Percentiles rank a stretch among this genome's conserved stretches.
Evolutionary conservation across 441 rosid genomes (phyloP).

Genomic region (Mallotus repandus): DNA sequence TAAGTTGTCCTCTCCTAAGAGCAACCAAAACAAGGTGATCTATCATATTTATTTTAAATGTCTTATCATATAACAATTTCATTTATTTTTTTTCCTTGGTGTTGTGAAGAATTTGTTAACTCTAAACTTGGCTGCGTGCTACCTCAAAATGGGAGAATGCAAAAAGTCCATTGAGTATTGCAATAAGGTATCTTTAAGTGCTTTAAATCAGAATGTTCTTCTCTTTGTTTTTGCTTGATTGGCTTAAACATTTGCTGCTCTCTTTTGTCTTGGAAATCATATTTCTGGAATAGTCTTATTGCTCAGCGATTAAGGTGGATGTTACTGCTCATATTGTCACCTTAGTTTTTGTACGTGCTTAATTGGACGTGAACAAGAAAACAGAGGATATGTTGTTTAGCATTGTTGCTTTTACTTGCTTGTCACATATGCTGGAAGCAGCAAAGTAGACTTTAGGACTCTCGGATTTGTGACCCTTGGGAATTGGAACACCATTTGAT

Average conservation of each 20-base stretch:
- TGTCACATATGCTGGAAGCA: neutral
- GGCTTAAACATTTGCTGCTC: neutral
- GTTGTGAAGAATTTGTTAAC: conserved; percentile 64
- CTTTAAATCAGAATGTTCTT: neutral
- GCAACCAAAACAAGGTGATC: neutral
- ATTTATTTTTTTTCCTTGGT: conserved; percentile 12
- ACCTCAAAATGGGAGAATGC: conserved; percentile 88
- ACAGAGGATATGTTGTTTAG: neutral
- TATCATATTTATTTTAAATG: neutral
- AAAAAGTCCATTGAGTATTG: conserved; percentile 66
- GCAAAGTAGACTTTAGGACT: neutral
- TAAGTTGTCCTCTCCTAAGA: conserved; percentile 8
- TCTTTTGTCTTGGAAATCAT: neutral
- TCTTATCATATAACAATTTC: neutral
- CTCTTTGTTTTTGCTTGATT: neutral
- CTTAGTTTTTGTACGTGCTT: neutral
- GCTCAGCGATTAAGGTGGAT: neutral
- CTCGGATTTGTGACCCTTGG: neutral
- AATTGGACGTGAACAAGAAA: neutral
- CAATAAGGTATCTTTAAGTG: too few species aligned
- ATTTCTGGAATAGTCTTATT: neutral
- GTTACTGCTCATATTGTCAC: neutral
- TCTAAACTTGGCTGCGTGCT: conserved; percentile 89
- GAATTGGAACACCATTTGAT: neutral
- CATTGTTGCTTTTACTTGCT: neutral